Evolutionary conservation across 108 stramenopile species (phyloP).

Genomic region (Schizochytrium sp.): DNA sequence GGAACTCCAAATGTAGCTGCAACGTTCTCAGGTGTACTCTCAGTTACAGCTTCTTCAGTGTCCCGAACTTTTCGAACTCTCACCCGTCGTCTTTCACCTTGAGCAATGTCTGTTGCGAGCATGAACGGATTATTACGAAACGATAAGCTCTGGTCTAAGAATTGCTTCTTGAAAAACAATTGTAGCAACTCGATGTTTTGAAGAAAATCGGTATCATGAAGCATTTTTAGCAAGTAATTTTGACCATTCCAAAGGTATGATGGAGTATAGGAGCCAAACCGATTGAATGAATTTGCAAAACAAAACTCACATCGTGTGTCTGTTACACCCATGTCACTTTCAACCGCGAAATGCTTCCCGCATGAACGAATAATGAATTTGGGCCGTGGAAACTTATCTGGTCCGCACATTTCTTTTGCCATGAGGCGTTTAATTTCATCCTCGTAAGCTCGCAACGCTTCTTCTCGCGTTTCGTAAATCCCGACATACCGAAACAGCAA

Average conservation of each 20-base stretch:
- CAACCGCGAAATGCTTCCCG: conserved; percentile 45
- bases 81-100: background rate
- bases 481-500: conserved; percentile 1
- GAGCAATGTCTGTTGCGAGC: background rate
- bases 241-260: conserved; percentile 51
- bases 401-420: conserved; percentile 32
- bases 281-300: conserved; percentile 11
- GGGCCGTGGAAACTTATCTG: conserved; percentile 18
- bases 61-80: background rate
- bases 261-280: background rate
- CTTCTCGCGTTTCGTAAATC: conserved; percentile 14
- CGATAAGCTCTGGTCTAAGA: background rate
- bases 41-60: background rate
- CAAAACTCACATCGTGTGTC: conserved; percentile 53
- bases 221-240: conserved; percentile 54
- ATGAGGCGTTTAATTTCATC: conserved; percentile 20
- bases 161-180: conserved; percentile 8
- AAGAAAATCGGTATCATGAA: conserved; percentile 1
- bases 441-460: conserved; percentile 21
- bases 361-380: conserved; percentile 21
- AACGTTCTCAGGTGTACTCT: background rate
- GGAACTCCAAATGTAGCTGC: conserved; percentile 30
- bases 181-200: background rate
- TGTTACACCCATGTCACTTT: conserved; percentile 52
- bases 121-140: conserved; percentile 30